Percentiles rank a stretch among this genome's conserved stretches.
Evolutionary conservation across 2,329 filamentous ascomycete species (phyloP).

Genomic region (Apiospora arundinis): DNA sequence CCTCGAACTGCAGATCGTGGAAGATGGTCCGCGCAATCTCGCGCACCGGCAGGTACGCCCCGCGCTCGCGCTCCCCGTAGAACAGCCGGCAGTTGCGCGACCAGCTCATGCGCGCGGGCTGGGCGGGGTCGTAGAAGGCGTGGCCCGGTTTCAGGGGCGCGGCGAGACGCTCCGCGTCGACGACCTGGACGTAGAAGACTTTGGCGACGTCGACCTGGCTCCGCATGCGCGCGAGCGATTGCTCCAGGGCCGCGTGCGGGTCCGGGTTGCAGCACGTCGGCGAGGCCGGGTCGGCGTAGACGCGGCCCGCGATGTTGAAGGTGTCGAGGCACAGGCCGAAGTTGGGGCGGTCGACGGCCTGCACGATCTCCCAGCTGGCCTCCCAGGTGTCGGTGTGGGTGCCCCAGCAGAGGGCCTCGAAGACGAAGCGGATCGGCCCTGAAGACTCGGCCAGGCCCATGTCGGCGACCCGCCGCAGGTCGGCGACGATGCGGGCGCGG

Average conservation of each 20-base stretch:
- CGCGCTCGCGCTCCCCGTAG: slow-evolving; percentile 67
- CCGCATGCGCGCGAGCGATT: slow-evolving; percentile 62
- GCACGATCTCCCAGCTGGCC: slow-evolving; percentile 70
- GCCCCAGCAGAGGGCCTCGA: slow-evolving; percentile 77
- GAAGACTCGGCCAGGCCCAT: slow-evolving; percentile 63
- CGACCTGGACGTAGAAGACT: slow-evolving; percentile 79
- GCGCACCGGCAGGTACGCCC: slow-evolving; percentile 71
- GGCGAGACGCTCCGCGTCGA: slow-evolving; percentile 71
- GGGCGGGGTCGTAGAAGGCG: slow-evolving; percentile 61
- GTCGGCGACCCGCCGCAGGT: slow-evolving; percentile 71
- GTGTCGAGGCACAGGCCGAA: slow-evolving; percentile 81
- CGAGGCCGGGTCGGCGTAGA: slow-evolving; percentile 72
- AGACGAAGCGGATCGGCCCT: slow-evolving; percentile 67
- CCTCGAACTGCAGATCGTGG: slow-evolving; percentile 67
- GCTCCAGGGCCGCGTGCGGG: slow-evolving; percentile 60
- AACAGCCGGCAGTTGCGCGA: slow-evolving; percentile 76
- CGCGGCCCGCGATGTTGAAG: slow-evolving; percentile 76
- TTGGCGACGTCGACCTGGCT: slow-evolving; percentile 64
- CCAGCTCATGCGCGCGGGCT: slow-evolving; percentile 77
- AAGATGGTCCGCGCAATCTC: slow-evolving; percentile 68
- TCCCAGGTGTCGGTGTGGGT: slow-evolving; percentile 77
- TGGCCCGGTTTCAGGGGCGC: slow-evolving; percentile 64
- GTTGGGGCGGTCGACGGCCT: slow-evolving; percentile 69
- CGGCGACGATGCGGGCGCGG: slow-evolving; percentile 62
- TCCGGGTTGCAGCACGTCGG: slow-evolving; percentile 47